A percentile compares a stretch with the other conserved stretches of the same genome.
phyloP scores from a whole-genome alignment of 1,139 yeast genomes.

The Saccharomyces hybrid region DNA sequence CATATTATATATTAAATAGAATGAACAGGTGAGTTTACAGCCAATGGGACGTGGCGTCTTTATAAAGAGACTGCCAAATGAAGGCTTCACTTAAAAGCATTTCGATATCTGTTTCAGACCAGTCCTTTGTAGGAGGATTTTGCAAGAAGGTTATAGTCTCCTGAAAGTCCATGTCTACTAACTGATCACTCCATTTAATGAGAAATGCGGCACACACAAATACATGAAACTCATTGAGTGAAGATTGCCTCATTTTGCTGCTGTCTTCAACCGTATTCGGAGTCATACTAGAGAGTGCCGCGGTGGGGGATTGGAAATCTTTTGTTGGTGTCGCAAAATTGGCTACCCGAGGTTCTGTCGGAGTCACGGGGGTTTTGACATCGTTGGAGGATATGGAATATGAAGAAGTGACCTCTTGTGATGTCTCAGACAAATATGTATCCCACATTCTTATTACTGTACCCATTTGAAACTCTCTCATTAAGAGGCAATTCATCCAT shows the following conservation, averaged over 20 bases:
- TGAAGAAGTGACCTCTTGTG: slow-evolving; percentile 23
- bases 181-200: slow-evolving; percentile 72
- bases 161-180: slow-evolving; percentile 87
- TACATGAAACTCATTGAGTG: slow-evolving; percentile 88
- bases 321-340: slow-evolving; percentile 16
- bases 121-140: slow-evolving; percentile 72
- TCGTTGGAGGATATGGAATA: slow-evolving; percentile 5
- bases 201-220: slow-evolving; percentile 98
- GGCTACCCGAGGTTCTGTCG: slow-evolving; percentile 15
- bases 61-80: slow-evolving; percentile 90
- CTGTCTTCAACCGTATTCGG: slow-evolving; percentile 11
- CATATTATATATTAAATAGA: not conserved
- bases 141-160: slow-evolving; percentile 87
- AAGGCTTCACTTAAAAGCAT: slow-evolving; percentile 89
- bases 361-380: slow-evolving; percentile 19
- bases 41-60: slow-evolving; percentile 80
- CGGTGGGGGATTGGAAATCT: slow-evolving; percentile 16
- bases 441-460: slow-evolving; percentile 96
- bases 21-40: slow-evolving; percentile 13
- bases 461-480: slow-evolving; percentile 81
- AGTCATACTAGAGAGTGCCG: slow-evolving; percentile 5
- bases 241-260: slow-evolving; percentile 37
- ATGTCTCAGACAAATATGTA: slow-evolving; percentile 80
- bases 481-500: slow-evolving; percentile 96
- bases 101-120: slow-evolving; percentile 90